Percentiles rank a stretch among this genome's conserved stretches.
phyloP scores from a whole-genome alignment of 768 basidiomycete species.

The Lactarius psammicola region DNA sequence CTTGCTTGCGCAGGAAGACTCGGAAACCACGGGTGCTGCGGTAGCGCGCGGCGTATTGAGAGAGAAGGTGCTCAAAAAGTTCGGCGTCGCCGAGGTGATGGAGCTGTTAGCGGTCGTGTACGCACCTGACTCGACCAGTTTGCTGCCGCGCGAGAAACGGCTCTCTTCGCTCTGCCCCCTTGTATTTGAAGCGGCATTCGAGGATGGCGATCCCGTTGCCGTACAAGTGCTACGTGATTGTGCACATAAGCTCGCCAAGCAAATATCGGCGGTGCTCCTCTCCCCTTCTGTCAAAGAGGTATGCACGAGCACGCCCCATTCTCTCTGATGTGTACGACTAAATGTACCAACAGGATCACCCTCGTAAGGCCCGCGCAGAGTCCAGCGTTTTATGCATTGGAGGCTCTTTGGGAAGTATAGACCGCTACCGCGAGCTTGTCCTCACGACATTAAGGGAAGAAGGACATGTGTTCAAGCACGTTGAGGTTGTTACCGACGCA shows the following conservation, averaged over 20 bases:
- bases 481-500: slow-evolving; percentile 68
- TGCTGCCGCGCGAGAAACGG: slow-evolving; percentile 62
- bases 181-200: slow-evolving; percentile 77
- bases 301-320: neutral
- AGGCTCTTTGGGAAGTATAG: slow-evolving; percentile 69
- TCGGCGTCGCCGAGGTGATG: slow-evolving; percentile 54
- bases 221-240: slow-evolving; percentile 53
- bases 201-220: slow-evolving; percentile 64
- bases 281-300: slow-evolving; percentile 30
- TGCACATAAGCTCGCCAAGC: slow-evolving; percentile 54
- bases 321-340: neutral
- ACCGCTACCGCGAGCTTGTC: slow-evolving; percentile 53
- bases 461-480: slow-evolving; percentile 63
- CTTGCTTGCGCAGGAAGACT: slow-evolving; percentile 57
- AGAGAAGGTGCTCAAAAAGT: slow-evolving; percentile 50
- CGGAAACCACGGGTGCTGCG: slow-evolving; percentile 36
- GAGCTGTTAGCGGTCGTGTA: slow-evolving; percentile 68
- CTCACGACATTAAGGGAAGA: slow-evolving; percentile 53
- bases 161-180: slow-evolving; percentile 71
- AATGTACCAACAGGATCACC: slow-evolving; percentile 14
- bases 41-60: slow-evolving; percentile 38
- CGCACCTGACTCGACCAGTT: slow-evolving; percentile 50
- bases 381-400: slow-evolving; percentile 72
- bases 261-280: slow-evolving; percentile 55
- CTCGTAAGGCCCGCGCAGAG: slow-evolving; percentile 44